These are phyloP conservation scores for Debaryomycetaceae sp. DNA, from an alignment of 1,139 yeast species.

Conservation along the genomic window DNA sequence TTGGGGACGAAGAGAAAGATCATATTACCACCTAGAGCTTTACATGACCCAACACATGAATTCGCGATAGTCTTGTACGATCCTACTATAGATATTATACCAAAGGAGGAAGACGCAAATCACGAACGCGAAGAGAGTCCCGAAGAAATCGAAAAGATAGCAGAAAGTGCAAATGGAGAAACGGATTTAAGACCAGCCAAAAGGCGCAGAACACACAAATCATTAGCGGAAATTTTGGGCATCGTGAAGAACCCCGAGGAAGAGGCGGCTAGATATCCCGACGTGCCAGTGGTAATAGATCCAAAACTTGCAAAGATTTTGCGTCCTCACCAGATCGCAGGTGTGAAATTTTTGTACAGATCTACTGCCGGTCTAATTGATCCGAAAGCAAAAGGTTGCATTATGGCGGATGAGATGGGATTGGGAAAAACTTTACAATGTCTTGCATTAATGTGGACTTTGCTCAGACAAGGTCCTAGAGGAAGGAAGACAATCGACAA, in stretches of 20 bases:
- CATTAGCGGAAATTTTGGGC: slow-evolving; percentile 81
- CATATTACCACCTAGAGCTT: slow-evolving; percentile 76
- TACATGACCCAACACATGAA: slow-evolving; percentile 91
- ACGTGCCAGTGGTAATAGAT: slow-evolving; percentile 95
- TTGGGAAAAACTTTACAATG: slow-evolving; percentile 94
- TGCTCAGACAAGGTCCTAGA: slow-evolving; percentile 84
- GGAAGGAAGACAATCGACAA: slow-evolving; percentile 84
- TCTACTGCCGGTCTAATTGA: slow-evolving; percentile 90
- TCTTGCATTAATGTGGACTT: slow-evolving; percentile 89
- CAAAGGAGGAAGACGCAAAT: slow-evolving; percentile 23
- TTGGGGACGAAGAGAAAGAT: slow-evolving; percentile 75
- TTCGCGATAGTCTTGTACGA: slow-evolving; percentile 93
- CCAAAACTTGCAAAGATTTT: slow-evolving; percentile 80
- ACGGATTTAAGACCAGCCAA: slow-evolving; percentile 12
- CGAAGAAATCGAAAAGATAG: slow-evolving; percentile 17
- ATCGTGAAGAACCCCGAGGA: slow-evolving; percentile 53
- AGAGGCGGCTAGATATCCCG: slow-evolving; percentile 53
- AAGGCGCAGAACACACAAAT: slow-evolving; percentile 44
- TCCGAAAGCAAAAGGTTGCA: slow-evolving; percentile 88
- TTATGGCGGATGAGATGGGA: slow-evolving; percentile 99
- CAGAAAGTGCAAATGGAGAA: slow-evolving; percentile 9
- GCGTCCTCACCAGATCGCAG: slow-evolving; percentile 96
- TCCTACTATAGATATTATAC: slow-evolving; percentile 79
- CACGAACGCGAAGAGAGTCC: slow-evolving; percentile 11
- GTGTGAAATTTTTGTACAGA: slow-evolving; percentile 83